Evolutionary conservation across 108 stramenopile species (phyloP).

Genomic region (Discostella pseudostelligera): DNA sequence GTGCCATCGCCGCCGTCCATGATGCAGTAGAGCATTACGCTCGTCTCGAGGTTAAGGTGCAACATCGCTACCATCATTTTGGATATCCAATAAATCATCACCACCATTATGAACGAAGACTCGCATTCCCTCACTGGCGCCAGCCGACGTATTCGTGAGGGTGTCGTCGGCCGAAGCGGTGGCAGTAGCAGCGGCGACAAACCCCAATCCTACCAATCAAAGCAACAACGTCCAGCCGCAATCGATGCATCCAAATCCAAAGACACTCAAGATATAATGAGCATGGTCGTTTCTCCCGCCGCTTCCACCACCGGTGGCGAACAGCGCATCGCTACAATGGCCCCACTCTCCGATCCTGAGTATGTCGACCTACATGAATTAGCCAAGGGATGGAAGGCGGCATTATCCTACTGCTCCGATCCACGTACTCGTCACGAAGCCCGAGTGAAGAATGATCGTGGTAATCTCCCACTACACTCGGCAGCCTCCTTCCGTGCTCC

Average conservation of each 20-base stretch:
- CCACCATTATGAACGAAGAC: conserved; percentile 15
- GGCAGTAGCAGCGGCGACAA: too few relatives aligned
- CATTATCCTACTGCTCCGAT: conserved; percentile 75
- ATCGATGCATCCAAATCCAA: not conserved
- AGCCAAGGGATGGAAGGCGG: conserved; percentile 89
- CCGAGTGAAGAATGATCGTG: conserved; percentile 74
- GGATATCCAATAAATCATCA: too few relatives aligned
- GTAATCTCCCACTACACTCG: conserved; percentile 83
- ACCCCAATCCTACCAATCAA: not conserved
- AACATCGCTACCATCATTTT: too few relatives aligned
- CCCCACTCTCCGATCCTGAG: conserved; percentile 28
- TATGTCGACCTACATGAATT: conserved; percentile 80
- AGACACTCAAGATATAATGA: not conserved
- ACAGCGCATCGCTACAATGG: conserved; percentile 3
- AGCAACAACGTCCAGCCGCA: not conserved
- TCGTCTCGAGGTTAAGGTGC: too few relatives aligned
- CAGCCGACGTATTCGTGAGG: conserved; percentile 36
- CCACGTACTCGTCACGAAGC: conserved; percentile 80
- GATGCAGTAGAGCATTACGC: too few relatives aligned
- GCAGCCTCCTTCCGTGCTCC: conserved; percentile 80
- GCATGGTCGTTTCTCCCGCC: not conserved
- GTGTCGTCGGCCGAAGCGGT: conserved; percentile 4
- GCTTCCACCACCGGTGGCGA: not conserved
- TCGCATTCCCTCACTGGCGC: conserved; percentile 19
- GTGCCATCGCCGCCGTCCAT: too few relatives aligned